These are phyloP conservation scores for Starmera pachycereana DNA, from an alignment of 805 yeast genomes.

Conservation along the genomic window DNA sequence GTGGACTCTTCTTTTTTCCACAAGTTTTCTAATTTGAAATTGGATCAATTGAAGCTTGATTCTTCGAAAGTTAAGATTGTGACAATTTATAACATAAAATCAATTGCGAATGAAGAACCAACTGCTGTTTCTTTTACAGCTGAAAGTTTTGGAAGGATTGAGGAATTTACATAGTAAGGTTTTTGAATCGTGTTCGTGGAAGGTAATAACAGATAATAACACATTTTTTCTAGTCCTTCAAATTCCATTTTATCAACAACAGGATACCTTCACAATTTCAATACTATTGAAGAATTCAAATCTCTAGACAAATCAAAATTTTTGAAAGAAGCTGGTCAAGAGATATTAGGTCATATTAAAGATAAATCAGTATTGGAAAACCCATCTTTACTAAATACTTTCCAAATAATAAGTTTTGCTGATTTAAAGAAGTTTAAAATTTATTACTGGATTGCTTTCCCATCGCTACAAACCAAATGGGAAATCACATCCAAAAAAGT, in stretches of 20 bases:
- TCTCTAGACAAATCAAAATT: slow-evolving; percentile 49
- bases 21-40: slow-evolving; percentile 58
- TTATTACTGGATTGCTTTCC: slow-evolving; percentile 85
- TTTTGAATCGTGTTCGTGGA: too few relatives aligned
- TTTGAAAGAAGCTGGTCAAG: slow-evolving; percentile 31
- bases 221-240: slow-evolving; percentile 4
- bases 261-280: slow-evolving; percentile 49
- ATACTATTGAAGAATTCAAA: slow-evolving; percentile 83
- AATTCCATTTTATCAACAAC: slow-evolving; percentile 15
- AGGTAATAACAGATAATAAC: not conserved
- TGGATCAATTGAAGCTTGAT: slow-evolving; percentile 57
- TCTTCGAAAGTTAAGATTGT: slow-evolving; percentile 17
- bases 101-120: slow-evolving; percentile 20
- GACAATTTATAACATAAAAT: slow-evolving; percentile 20
- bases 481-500: slow-evolving; percentile 1
- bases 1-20: slow-evolving; percentile 85
- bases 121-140: slow-evolving; percentile 18
- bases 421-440: slow-evolving; percentile 85
- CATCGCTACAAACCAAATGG: slow-evolving; percentile 53
- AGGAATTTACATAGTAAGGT: slow-evolving; percentile 7
- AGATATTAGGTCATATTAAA: slow-evolving; percentile 19
- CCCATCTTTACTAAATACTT: slow-evolving; percentile 32
- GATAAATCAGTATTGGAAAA: slow-evolving; percentile 25
- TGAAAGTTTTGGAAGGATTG: slow-evolving; percentile 20
- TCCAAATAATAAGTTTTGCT: slow-evolving; percentile 58